These are phyloP conservation scores for Acanthochlamys bracteata DNA, from an alignment of 106 monocot genomes.

Conservation along the genomic window DNA sequence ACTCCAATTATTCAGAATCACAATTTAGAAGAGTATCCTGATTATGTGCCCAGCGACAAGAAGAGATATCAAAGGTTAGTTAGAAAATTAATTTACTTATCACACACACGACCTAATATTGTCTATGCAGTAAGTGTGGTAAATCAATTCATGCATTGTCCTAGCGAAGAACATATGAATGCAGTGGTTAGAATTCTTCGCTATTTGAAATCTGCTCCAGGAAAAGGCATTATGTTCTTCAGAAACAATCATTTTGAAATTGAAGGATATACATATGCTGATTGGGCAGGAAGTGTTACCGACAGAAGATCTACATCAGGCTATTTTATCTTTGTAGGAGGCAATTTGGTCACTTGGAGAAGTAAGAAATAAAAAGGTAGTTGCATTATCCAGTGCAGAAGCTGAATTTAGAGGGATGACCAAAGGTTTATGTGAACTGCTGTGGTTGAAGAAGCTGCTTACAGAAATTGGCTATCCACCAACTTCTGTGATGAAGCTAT, in stretches of 20 bases:
- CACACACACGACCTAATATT: background rate
- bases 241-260: background rate
- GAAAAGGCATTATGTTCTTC: background rate
- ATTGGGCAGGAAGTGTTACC: background rate
- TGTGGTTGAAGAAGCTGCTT: too few relatives aligned
- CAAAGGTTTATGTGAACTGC: too few relatives aligned
- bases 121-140: too few relatives aligned
- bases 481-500: too few relatives aligned
- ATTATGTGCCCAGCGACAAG: background rate
- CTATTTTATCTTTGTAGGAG: slow-evolving; percentile 1
- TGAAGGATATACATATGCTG: slow-evolving; percentile 3
- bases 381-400: background rate
- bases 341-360: slow-evolving; percentile 6
- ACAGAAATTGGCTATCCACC: too few relatives aligned
- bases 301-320: too few relatives aligned
- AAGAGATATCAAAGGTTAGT: background rate
- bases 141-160: too few relatives aligned
- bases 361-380: slow-evolving; percentile 8
- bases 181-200: background rate
- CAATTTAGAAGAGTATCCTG: background rate
- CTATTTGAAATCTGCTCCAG: background rate
- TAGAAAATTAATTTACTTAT: background rate
- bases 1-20: background rate
- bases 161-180: background rate
- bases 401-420: background rate